phyloP scores from a whole-genome alignment of 306 rosid genomes.

The Malus sieversii region DNA sequence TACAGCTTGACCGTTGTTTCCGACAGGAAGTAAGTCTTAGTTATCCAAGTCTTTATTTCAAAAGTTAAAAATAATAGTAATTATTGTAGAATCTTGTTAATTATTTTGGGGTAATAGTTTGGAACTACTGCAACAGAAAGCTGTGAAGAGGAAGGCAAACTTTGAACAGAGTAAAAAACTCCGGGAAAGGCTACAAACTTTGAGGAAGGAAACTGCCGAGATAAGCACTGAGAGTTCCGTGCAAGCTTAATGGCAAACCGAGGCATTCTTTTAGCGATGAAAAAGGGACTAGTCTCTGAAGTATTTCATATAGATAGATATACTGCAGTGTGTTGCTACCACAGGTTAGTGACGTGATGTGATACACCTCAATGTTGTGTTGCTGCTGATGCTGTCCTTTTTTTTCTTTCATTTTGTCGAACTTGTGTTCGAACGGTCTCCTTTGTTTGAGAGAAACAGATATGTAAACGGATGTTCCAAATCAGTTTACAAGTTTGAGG shows the following conservation, averaged over 20 bases:
- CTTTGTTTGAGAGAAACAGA: not conserved
- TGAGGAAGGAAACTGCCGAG: conserved; percentile 61
- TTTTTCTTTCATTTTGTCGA: not conserved
- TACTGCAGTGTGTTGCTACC: not conserved
- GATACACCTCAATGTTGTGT: not conserved
- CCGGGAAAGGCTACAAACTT: conserved; percentile 57
- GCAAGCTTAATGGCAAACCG: not conserved
- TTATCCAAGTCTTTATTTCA: not conserved
- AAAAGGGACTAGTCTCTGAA: not conserved
- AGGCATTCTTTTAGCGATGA: not conserved
- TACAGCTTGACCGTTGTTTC: conserved; percentile 87
- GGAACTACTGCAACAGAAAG: conserved; percentile 49
- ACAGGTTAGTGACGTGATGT: not conserved
- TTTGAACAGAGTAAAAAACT: conserved; percentile 81
- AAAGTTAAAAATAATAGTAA: not conserved
- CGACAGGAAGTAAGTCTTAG: conserved; percentile 65
- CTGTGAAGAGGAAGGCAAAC: conserved; percentile 87
- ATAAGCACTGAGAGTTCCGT: conserved; percentile 22
- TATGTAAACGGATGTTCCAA: not conserved
- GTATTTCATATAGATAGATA: not conserved
- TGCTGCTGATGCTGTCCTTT: no score
- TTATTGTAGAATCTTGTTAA: not conserved
- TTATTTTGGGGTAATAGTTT: not conserved
- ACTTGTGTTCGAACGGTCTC: not conserved
- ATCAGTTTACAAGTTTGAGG: not conserved